Evolutionary conservation across 2,329 filamentous ascomycete species (phyloP).

Genomic region (Claviceps digitariae): DNA sequence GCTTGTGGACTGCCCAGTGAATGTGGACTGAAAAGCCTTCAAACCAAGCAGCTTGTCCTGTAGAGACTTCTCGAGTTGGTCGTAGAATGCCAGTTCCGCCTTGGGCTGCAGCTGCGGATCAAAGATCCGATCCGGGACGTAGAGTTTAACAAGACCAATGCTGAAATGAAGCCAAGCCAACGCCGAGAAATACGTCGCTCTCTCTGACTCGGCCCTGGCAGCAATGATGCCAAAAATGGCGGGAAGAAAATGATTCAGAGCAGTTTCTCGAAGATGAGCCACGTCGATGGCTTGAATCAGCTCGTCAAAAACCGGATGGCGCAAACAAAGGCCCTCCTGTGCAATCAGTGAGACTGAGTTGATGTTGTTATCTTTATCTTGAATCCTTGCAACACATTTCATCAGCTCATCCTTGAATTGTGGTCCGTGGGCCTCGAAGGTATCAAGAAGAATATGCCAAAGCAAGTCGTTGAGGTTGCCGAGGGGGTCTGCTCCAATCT

Average conservation of each 20-base stretch:
- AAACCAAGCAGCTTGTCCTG: conserved; percentile 45
- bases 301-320: conserved; percentile 9
- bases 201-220: conserved; percentile 8
- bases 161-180: conserved; percentile 67
- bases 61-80: conserved; percentile 42
- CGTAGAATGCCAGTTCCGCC: conserved; percentile 48
- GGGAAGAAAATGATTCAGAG: conserved; percentile 30
- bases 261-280: conserved; percentile 24
- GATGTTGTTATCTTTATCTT: conserved; percentile 11
- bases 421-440: conserved; percentile 26
- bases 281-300: conserved; percentile 15
- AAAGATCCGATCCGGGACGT: conserved; percentile 74
- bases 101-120: conserved; percentile 60
- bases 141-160: conserved; percentile 60
- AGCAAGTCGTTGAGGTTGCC: conserved; percentile 35
- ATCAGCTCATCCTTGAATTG: conserved; percentile 16
- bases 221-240: conserved; percentile 30
- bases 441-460: conserved; percentile 28
- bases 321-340: conserved; percentile 1
- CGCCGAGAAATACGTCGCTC: conserved; percentile 21
- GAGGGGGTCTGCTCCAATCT: conserved; percentile 37
- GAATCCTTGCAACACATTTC: conserved; percentile 14
- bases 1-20: conserved; percentile 56
- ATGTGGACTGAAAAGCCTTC: conserved; percentile 48
- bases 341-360: conserved; percentile 5